These are phyloP conservation scores for Citrus unshiu DNA, from an alignment of 345 rosid genomes.

Conservation along the genomic window DNA sequence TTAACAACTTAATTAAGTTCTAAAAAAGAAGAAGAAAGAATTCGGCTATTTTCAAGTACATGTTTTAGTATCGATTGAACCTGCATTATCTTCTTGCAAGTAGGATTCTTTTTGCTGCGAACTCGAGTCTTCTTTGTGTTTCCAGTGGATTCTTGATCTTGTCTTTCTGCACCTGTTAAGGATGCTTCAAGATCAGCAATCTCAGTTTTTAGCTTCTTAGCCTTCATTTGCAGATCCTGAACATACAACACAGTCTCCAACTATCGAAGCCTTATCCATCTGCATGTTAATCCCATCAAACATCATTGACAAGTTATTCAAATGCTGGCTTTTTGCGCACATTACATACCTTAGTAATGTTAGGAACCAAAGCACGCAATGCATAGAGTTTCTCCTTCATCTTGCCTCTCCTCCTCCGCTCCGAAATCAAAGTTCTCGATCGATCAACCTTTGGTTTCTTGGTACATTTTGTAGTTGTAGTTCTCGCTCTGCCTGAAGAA, in stretches of 20 bases:
- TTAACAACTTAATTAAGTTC: not conserved
- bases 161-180: constrained; percentile 25
- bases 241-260: constrained; percentile 76
- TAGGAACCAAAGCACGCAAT: constrained; percentile 81
- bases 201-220: constrained; percentile 63
- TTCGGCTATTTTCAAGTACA: not conserved
- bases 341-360: constrained; percentile 70
- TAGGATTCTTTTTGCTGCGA: constrained; percentile 17
- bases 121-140: constrained; percentile 23
- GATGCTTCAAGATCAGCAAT: constrained; percentile 61
- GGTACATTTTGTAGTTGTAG: constrained; percentile 21
- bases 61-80: constrained; percentile 18
- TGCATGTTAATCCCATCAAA: constrained; percentile 18
- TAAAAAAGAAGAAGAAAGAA: not conserved
- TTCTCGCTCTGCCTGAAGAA: constrained; percentile 48
- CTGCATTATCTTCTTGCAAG: constrained; percentile 50
- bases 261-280: constrained; percentile 95
- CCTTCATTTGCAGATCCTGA: constrained; percentile 69
- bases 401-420: constrained; percentile 61
- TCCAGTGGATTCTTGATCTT: constrained; percentile 19
- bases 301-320: not conserved
- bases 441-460: constrained; percentile 53
- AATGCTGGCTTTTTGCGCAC: not conserved
- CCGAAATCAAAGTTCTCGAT: constrained; percentile 71
- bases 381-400: constrained; percentile 94